Evolutionary conservation across 192 early-diverging fungal genomes (phyloP).

Genomic region (Globomyces pollinis-pini): DNA sequence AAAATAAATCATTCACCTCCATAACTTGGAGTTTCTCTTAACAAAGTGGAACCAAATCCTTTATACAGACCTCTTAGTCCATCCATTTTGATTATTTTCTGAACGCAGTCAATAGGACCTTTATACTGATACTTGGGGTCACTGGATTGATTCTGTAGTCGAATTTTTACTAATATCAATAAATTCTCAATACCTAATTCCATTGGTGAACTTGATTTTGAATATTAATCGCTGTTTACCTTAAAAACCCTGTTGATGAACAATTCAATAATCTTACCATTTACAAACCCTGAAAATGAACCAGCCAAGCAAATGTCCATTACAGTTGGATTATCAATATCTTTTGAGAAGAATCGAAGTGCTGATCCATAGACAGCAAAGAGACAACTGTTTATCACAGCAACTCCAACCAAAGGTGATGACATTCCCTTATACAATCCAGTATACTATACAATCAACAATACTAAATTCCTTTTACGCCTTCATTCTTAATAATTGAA

Average conservation of each 20-base stretch:
- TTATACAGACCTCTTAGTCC: conserved; percentile 29
- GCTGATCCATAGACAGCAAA: conserved; percentile 44
- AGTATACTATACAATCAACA: conserved; percentile 18
- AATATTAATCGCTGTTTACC: too few species aligned
- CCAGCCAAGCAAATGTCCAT: conserved; percentile 34
- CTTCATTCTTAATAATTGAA: conserved; percentile 31
- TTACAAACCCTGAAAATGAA: conserved; percentile 30
- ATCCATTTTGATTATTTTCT: conserved; percentile 19
- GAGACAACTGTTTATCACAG: conserved; percentile 58
- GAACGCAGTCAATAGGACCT: conserved; percentile 34
- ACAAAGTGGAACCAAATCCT: conserved; percentile 28
- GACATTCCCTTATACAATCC: conserved; percentile 96
- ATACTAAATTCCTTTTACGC: conserved; percentile 17
- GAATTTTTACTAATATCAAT: conserved; percentile 35
- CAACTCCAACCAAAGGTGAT: conserved; percentile 82
- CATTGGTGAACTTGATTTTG: conserved; percentile 45
- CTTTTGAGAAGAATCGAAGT: conserved; percentile 25
- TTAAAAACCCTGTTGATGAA: too few species aligned
- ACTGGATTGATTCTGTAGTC: conserved; percentile 34
- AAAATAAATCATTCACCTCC: too few species aligned
- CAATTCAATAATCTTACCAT: too few species aligned
- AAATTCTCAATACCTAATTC: conserved; percentile 11
- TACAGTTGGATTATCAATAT: conserved; percentile 12
- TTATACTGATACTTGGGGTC: conserved; percentile 12
- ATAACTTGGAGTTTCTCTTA: conserved; percentile 39